A percentile compares a stretch with the other conserved stretches of the same genome.
phyloP scores from a whole-genome alignment of 148 eudicot genomes.

The Fallopia convolvulus region DNA sequence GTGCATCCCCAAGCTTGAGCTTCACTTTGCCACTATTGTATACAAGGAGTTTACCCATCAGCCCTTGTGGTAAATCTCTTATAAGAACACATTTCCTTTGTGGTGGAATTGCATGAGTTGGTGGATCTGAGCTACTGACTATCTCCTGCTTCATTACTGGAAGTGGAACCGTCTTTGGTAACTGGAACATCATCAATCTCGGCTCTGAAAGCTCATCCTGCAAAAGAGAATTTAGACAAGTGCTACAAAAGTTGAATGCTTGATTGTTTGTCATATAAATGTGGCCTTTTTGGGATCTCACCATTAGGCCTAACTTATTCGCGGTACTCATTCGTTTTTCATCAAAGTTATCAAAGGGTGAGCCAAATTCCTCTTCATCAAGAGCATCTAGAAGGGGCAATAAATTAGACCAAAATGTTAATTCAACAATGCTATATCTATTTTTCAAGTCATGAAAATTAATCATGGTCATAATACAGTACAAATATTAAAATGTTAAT shows the following conservation, averaged over 20 bases:
- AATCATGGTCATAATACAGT: not conserved
- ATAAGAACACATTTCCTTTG: not conserved
- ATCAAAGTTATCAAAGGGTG: not conserved
- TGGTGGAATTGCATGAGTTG: not conserved
- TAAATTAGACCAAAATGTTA: not conserved
- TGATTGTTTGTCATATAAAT: not conserved
- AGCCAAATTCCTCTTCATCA: conserved; percentile 7
- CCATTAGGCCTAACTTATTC: not conserved
- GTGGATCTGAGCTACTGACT: conserved; percentile 3
- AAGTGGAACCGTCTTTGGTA: not conserved
- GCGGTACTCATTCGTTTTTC: not conserved
- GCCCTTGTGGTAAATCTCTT: not conserved
- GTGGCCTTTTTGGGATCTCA: not conserved
- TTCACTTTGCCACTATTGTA: conserved; percentile 14
- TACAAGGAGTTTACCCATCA: conserved; percentile 8
- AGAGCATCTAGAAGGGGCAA: not conserved
- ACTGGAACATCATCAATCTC: conserved; percentile 6
- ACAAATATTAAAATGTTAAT: not conserved
- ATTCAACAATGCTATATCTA: not conserved
- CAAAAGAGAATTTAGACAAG: not conserved
- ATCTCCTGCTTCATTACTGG: not conserved
- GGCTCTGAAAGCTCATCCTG: not conserved
- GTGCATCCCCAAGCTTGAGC: conserved; percentile 12
- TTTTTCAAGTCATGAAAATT: not conserved
- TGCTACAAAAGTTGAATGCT: not conserved